Percentiles rank a stretch among this genome's conserved stretches.
Evolutionary conservation across 2,329 filamentous ascomycete genomes (phyloP).

Genomic region (Talaromyces amestolkiae): DNA sequence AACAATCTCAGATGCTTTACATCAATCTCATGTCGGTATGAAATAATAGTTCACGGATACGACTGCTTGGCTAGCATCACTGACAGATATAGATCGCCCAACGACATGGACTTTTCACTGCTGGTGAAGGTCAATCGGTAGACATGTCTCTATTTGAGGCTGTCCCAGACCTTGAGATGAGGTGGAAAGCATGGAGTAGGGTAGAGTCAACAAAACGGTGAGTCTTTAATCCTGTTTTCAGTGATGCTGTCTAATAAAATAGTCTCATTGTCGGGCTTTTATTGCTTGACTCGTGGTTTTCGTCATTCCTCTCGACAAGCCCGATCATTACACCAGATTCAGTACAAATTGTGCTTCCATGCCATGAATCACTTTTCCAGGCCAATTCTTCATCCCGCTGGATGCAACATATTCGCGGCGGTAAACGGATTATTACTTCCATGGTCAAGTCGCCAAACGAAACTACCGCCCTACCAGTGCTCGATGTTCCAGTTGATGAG

Average conservation of each 20-base stretch:
- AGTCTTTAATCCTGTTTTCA: background rate
- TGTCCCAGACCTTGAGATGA: conserved; percentile 44
- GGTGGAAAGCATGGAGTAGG: conserved; percentile 55
- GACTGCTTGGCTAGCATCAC: background rate
- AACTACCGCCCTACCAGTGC: conserved; percentile 33
- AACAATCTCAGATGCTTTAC: conserved; percentile 52
- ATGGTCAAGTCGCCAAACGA: conserved; percentile 38
- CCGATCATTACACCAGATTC: conserved; percentile 48
- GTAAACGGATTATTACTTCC: conserved; percentile 35
- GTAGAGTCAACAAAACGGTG: conserved; percentile 52
- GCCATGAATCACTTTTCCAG: conserved; percentile 46
- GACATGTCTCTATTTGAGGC: conserved; percentile 43
- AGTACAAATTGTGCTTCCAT: conserved; percentile 48
- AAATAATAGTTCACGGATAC: background rate
- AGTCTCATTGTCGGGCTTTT: conserved; percentile 49
- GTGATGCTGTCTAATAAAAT: background rate
- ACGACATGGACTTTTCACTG: conserved; percentile 51
- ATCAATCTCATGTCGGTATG: conserved; percentile 48
- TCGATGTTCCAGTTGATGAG: conserved; percentile 35
- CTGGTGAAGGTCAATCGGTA: conserved; percentile 45
- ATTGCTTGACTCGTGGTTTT: conserved; percentile 50
- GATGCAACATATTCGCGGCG: conserved; percentile 37
- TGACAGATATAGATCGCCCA: conserved; percentile 39
- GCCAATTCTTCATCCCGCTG: conserved; percentile 39
- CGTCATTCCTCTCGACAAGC: conserved; percentile 48